Conservation (phyloP, 768 basidiomycete genomes). For the Trichaptum fuscoviolaceum region DNA sequence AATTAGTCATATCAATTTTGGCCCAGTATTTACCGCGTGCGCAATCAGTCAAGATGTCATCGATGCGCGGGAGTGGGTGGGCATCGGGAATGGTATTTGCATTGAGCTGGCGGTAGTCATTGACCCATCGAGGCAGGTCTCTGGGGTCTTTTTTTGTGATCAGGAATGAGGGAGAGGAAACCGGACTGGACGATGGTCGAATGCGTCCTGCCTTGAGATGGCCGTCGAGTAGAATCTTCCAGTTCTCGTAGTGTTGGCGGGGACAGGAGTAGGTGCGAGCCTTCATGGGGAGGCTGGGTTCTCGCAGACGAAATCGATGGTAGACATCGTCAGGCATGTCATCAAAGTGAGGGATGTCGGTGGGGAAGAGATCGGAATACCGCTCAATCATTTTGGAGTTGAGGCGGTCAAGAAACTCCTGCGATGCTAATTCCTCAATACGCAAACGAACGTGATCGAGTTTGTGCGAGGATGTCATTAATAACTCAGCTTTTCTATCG, state of each 20-base stretch:
- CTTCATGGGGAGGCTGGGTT: slow-evolving; percentile 22
- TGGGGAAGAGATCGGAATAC: slow-evolving; percentile 21
- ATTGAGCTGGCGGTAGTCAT: slow-evolving; percentile 30
- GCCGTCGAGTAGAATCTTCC: slow-evolving; percentile 27
- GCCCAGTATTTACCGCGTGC: no score
- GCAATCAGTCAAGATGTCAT: no score
- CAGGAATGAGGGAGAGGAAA: slow-evolving; percentile 33
- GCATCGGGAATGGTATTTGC: slow-evolving; percentile 24
- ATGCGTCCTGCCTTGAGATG: slow-evolving; percentile 30
- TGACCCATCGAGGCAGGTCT: slow-evolving; percentile 29
- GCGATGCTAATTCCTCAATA: slow-evolving; percentile 10
- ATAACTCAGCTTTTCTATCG: background rate
- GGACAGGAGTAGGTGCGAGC: slow-evolving; percentile 27
- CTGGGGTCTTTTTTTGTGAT: slow-evolving; percentile 28
- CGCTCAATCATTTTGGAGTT: slow-evolving; percentile 5
- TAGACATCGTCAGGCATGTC: slow-evolving; percentile 19
- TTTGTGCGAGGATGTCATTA: background rate
- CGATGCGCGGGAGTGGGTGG: no score
- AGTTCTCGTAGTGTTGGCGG: slow-evolving; percentile 27
- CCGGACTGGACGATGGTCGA: slow-evolving; percentile 20
- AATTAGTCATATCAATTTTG: no score
- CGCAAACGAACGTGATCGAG: slow-evolving; percentile 14
- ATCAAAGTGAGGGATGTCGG: slow-evolving; percentile 20
- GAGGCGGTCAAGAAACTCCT: slow-evolving; percentile 8
- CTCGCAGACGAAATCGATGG: slow-evolving; percentile 22